Evolutionary conservation across 2,329 filamentous ascomycete species (phyloP), one percentile per base, ranked within the genome.

Genomic region (Cladosporium austrohemisphaericum): DNA sequence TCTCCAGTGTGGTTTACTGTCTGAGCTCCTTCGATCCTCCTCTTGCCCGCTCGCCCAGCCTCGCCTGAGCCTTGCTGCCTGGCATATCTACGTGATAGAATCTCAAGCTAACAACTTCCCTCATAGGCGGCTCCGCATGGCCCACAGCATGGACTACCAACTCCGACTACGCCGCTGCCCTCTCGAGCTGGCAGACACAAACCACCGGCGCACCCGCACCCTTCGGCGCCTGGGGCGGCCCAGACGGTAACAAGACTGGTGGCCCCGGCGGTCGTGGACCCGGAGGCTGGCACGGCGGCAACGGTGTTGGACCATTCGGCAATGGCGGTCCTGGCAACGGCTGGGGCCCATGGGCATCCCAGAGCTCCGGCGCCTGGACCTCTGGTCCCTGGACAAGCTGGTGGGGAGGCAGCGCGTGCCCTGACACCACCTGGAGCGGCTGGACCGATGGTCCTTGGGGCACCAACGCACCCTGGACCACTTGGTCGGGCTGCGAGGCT

Each of bases 361-460:
- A 41, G 29, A 49, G 44, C 20, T 55, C 43, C 18, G 59, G 63
- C 22, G 50, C 55, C 8, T 66, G 64, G 61, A 65, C 63, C 3
- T 46, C 50, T 5, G 65, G 64, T 8, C 58, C 64, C 1, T 67
- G 65, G 65, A 67, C 65, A 10, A 55, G 49, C 20, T 67, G 65
- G 65, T 67, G 65, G 65, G 64, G 64, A 13, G 60, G 58, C 25
- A 49, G 52, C 31, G 63, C 56, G 4, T 67, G 65, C 51, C 65
- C 65, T 9, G 56, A 53, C 3, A 58, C 51, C 46, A 66, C 64
- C 16, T 67, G 65, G 65, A 56, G 53, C 43, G 61, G 64, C 37
- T 67, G 65, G 65, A 67, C 65, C 0, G 56, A 53, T 16, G 63
- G 57, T 23, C 41, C 60, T 13, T 67, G 62, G 61, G 55, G 53